Conservation (phyloP, 768 basidiomycete species). For the Lentinula boryana region DNA sequence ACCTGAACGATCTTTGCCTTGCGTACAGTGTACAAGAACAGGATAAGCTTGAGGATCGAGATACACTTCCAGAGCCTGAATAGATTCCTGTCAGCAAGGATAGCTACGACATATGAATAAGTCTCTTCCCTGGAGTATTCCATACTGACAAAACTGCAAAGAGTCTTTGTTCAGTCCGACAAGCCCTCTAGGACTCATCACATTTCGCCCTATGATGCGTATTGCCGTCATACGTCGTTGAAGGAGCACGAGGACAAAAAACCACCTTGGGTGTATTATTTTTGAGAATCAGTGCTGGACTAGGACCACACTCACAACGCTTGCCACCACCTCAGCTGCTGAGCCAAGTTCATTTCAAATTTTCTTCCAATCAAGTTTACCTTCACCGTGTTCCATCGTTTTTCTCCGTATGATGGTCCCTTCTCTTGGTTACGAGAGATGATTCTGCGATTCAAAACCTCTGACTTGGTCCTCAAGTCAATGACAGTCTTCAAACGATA, state of each 20-base stretch:
- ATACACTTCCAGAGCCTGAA: slow-evolving; percentile 11
- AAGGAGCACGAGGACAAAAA: slow-evolving; percentile 11
- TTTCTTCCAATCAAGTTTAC: slow-evolving; percentile 12
- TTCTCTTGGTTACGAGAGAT: not conserved
- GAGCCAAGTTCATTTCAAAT: slow-evolving; percentile 12
- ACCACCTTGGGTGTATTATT: slow-evolving; percentile 7
- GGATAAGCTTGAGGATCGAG: slow-evolving; percentile 10
- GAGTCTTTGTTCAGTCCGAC: slow-evolving; percentile 14
- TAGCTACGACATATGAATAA: not conserved
- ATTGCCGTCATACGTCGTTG: slow-evolving; percentile 13
- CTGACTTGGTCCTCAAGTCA: slow-evolving; percentile 14
- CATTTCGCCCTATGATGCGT: slow-evolving; percentile 14
- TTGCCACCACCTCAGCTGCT: slow-evolving; percentile 15
- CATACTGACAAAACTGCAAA: slow-evolving; percentile 12
- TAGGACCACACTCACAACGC: slow-evolving; percentile 8
- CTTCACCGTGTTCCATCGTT: slow-evolving; percentile 10
- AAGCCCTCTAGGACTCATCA: slow-evolving; percentile 12
- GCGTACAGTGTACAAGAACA: slow-evolving; percentile 14
- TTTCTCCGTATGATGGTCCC: not conserved
- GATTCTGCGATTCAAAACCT: slow-evolving; percentile 12
- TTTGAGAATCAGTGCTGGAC: not conserved
- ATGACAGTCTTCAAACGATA: slow-evolving; percentile 13
- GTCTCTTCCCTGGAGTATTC: slow-evolving; percentile 8
- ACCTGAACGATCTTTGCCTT: slow-evolving; percentile 16
- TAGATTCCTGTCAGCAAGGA: not conserved